phyloP scores from a whole-genome alignment of 305 asterid genomes.

The Plantago coronopus region DNA sequence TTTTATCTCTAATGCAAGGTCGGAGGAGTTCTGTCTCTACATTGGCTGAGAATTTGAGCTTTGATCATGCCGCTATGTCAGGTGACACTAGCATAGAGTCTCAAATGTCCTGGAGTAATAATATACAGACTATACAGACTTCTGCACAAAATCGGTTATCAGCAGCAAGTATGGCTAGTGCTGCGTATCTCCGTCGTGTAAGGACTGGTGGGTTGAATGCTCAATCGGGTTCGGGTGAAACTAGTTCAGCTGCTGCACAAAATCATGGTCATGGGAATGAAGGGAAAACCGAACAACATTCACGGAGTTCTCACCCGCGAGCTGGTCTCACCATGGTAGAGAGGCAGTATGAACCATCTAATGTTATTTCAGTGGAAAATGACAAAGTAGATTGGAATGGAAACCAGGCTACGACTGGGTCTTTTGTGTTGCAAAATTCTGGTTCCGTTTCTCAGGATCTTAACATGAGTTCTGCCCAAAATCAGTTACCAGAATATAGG shows the following conservation, averaged over 20 bases:
- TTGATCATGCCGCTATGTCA: slow-evolving; percentile 61
- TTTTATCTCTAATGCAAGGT: slow-evolving; percentile 71
- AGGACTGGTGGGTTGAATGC: slow-evolving; percentile 42
- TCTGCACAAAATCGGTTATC: slow-evolving; percentile 46
- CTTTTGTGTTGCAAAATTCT: slow-evolving; percentile 37
- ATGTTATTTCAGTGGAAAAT: slow-evolving; percentile 40
- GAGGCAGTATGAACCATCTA: slow-evolving; percentile 33
- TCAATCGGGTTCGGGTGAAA: slow-evolving; percentile 65
- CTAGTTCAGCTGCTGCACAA: slow-evolving; percentile 50
- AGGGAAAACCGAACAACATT: slow-evolving; percentile 42
- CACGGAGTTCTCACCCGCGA: slow-evolving; percentile 40
- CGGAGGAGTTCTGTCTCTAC: slow-evolving; percentile 60
- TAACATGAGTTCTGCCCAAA: slow-evolving; percentile 40
- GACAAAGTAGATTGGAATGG: slow-evolving; percentile 30
- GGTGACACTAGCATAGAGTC: slow-evolving; percentile 56
- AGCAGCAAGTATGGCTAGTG: slow-evolving; percentile 33
- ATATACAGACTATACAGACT: slow-evolving; percentile 38
- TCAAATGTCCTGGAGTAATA: slow-evolving; percentile 65
- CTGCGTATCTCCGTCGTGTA: slow-evolving; percentile 33
- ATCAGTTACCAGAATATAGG: slow-evolving; percentile 34
- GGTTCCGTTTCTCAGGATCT: slow-evolving; percentile 29
- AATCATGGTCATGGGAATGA: slow-evolving; percentile 41
- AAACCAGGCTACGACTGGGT: slow-evolving; percentile 31
- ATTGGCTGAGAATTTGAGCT: slow-evolving; percentile 60
- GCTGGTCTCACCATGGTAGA: slow-evolving; percentile 36